phyloP scores from a whole-genome alignment of 192 early-diverging fungal species.

The Geranomyces variabilis region DNA sequence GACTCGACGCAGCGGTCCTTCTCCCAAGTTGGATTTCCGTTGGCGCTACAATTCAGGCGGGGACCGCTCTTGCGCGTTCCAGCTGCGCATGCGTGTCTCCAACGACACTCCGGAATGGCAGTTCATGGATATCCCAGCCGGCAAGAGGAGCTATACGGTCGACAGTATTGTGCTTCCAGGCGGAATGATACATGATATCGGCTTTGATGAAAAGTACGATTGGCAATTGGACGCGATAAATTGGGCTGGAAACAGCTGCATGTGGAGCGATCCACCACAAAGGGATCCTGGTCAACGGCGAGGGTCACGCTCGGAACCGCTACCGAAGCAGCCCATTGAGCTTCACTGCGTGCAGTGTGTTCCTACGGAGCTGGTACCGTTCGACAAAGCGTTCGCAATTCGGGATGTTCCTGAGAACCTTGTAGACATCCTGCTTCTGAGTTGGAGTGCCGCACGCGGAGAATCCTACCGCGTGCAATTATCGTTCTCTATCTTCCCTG shows the following conservation, averaged over 20 bases:
- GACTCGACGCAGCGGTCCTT: neutral
- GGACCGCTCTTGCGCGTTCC: neutral
- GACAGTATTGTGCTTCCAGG: neutral
- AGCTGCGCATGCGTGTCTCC: neutral
- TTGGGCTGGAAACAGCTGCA: slow-evolving; percentile 5
- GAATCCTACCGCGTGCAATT: neutral
- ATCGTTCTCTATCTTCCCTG: neutral
- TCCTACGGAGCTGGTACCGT: neutral
- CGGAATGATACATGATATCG: neutral
- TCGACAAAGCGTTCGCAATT: neutral
- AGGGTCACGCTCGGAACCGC: neutral
- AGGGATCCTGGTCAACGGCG: neutral
- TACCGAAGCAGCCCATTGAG: neutral
- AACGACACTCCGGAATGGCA: neutral
- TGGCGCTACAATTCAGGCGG: neutral
- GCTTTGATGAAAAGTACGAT: neutral
- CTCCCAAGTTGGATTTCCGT: neutral
- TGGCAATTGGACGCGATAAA: neutral
- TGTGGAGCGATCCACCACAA: neutral
- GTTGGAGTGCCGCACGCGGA: neutral
- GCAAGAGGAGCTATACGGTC: neutral
- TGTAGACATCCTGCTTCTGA: neutral
- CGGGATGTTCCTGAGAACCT: neutral
- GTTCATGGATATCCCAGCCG: neutral
- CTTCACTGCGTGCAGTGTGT: neutral